These are phyloP conservation scores for Fusarium metavorans DNA, from an alignment of 2,329 filamentous ascomycete genomes.

Conservation along the genomic window DNA sequence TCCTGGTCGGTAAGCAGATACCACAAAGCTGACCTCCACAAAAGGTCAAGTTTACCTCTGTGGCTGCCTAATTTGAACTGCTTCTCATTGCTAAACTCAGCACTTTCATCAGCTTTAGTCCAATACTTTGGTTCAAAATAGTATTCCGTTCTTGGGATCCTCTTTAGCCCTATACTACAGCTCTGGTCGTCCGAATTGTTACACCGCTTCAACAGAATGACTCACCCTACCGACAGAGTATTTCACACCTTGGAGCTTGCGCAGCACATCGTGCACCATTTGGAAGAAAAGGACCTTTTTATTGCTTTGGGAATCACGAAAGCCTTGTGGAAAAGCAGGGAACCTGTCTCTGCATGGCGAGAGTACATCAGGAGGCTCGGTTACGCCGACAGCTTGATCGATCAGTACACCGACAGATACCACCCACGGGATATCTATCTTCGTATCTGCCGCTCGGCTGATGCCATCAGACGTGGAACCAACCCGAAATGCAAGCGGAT, in stretches of 20 bases:
- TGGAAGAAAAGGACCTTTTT: conserved; percentile 13
- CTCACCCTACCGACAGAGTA: conserved; percentile 13
- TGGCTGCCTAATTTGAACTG: background rate
- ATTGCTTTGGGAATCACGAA: conserved; percentile 10
- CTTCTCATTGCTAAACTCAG: background rate
- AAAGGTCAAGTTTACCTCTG: background rate
- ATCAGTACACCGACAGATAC: background rate
- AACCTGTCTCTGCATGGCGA: conserved; percentile 4
- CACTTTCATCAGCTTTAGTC: background rate
- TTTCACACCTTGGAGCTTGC: conserved; percentile 27
- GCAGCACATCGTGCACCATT: conserved; percentile 18
- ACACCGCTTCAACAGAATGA: background rate
- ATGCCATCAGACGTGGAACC: background rate
- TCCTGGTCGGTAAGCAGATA: background rate
- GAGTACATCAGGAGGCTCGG: conserved; percentile 10
- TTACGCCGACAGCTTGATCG: conserved; percentile 6
- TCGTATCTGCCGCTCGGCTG: background rate
- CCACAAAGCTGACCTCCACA: background rate
- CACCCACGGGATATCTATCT: conserved; percentile 4
- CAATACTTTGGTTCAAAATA: background rate
- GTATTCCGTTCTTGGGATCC: background rate
- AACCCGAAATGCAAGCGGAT: background rate
- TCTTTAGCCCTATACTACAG: background rate
- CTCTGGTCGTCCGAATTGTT: background rate
- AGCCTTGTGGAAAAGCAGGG: conserved; percentile 6